phyloP scores from a whole-genome alignment of 1,139 yeast genomes.

The Arxiozyma telluris region DNA sequence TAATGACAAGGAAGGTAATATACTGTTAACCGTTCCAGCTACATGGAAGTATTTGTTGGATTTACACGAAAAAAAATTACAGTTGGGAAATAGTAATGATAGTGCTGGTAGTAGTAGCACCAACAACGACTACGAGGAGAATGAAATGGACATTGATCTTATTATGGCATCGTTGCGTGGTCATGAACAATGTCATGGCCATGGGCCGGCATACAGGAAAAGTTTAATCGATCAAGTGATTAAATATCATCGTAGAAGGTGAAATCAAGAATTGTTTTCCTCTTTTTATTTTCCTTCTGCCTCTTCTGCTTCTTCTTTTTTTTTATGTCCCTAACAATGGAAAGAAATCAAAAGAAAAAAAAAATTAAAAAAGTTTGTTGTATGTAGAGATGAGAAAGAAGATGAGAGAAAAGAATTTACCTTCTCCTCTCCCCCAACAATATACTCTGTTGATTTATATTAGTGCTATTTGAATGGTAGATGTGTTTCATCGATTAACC shows the following conservation, averaged over 20 bases:
- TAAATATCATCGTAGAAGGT: background rate
- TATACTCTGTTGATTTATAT: too few species aligned
- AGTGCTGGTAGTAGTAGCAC: too few species aligned
- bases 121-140: slow-evolving; percentile 37
- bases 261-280: background rate
- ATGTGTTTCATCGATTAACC: too few species aligned
- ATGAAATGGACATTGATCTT: slow-evolving; percentile 46
- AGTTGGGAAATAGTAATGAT: too few species aligned
- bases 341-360: background rate
- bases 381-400: background rate
- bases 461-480: too few species aligned
- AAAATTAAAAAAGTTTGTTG: too few species aligned
- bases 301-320: background rate
- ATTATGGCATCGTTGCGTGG: slow-evolving; percentile 52
- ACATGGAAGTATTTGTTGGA: slow-evolving; percentile 63
- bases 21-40: slow-evolving; percentile 62
- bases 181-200: too few species aligned
- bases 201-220: too few species aligned
- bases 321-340: background rate
- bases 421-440: too few species aligned
- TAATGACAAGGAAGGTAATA: slow-evolving; percentile 15
- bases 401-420: background rate
- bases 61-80: background rate
- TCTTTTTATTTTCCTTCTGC: background rate
- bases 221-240: background rate